A percentile compares a stretch with the other conserved stretches of the same genome.
Conservation (phyloP, 2,329 filamentous ascomycete species). For the Colletotrichum tanaceti region DNA sequence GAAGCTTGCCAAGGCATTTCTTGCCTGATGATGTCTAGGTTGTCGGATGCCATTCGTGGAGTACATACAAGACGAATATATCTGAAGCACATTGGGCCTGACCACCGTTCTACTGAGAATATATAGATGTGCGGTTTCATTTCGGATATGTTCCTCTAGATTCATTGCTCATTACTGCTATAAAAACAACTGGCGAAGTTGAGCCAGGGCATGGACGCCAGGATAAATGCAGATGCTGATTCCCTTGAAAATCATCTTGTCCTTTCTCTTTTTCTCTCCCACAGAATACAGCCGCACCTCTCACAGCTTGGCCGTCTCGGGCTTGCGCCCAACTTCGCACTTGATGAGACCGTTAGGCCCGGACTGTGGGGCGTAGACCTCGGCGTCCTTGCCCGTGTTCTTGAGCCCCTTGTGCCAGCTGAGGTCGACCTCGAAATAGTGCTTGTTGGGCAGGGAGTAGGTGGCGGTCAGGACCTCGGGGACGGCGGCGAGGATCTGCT, state of each 20-base stretch:
- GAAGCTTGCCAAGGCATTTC: too few species aligned
- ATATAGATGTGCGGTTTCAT: not conserved
- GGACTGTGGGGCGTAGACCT: conserved; percentile 93
- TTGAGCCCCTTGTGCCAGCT: conserved; percentile 96
- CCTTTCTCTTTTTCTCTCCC: not conserved
- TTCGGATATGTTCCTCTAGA: conserved; percentile 13
- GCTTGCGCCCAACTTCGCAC: conserved; percentile 79
- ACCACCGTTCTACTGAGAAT: not conserved
- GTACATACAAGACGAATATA: too few species aligned
- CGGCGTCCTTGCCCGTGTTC: conserved; percentile 95
- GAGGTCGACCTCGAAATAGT: conserved; percentile 97
- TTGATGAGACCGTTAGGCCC: conserved; percentile 96
- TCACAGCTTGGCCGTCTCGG: conserved; percentile 41
- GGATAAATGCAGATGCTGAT: conserved; percentile 26
- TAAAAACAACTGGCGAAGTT: conserved; percentile 14
- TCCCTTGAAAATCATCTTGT: not conserved
- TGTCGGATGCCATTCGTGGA: not conserved
- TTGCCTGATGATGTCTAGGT: not conserved
- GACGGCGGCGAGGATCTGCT: conserved; percentile 81
- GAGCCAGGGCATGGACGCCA: conserved; percentile 28
- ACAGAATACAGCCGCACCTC: not conserved
- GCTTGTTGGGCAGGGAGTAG: conserved; percentile 95
- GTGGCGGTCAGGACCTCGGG: conserved; percentile 78
- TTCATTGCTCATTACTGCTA: conserved; percentile 39
- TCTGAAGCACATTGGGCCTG: too few species aligned